Conservation (phyloP, 768 basidiomycete species). For the Pisolithus marmoratus region DNA sequence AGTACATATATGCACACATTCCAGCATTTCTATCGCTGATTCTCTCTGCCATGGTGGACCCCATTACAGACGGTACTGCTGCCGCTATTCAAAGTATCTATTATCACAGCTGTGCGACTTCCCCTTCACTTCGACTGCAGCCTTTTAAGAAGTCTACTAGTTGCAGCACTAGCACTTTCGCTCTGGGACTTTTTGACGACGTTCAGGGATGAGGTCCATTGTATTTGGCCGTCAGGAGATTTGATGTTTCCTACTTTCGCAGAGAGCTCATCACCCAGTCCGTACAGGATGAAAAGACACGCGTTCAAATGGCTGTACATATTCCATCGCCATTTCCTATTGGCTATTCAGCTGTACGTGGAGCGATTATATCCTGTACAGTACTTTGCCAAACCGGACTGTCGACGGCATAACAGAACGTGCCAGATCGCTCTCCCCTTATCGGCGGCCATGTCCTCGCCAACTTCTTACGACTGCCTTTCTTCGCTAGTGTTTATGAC, state of each 20-base stretch:
- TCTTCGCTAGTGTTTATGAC: background rate
- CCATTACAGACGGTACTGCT: background rate
- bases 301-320: background rate
- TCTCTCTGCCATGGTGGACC: no score
- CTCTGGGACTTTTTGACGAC: background rate
- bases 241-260: background rate
- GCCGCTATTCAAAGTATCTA: background rate
- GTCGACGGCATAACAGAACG: background rate
- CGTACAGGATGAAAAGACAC: background rate
- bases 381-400: background rate
- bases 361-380: background rate
- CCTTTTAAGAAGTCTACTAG: background rate
- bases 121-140: background rate
- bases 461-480: background rate
- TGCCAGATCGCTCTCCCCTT: background rate
- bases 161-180: background rate
- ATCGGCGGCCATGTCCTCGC: background rate
- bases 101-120: background rate
- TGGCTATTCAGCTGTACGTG: background rate
- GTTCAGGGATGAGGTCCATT: background rate
- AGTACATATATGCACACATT: no score
- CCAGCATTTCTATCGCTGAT: no score
- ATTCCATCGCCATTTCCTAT: background rate
- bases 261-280: background rate
- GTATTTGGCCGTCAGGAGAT: background rate